Evolutionary conservation across 345 rosid species (phyloP).

Genomic region (Moricandia moricandioides): DNA sequence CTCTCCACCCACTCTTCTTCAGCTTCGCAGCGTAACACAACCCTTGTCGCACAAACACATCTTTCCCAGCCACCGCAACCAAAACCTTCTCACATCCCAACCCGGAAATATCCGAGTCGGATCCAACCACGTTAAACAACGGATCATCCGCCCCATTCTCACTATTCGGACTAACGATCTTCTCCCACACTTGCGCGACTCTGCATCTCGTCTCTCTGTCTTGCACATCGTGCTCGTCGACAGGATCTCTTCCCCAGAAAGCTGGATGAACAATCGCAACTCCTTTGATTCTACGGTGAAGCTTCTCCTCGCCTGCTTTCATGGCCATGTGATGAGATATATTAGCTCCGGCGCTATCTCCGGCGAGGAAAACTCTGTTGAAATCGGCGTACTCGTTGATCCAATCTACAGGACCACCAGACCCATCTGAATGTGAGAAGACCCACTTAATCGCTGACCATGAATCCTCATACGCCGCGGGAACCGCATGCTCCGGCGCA

Average conservation of each 20-base stretch:
- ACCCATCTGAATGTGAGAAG: slow-evolving; percentile 18
- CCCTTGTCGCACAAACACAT: slow-evolving; percentile 46
- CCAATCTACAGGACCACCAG: slow-evolving; percentile 48
- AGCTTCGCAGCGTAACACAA: slow-evolving; percentile 44
- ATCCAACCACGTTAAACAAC: slow-evolving; percentile 46
- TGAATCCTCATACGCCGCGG: slow-evolving; percentile 48
- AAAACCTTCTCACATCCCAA: slow-evolving; percentile 46
- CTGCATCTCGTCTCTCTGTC: slow-evolving; percentile 20
- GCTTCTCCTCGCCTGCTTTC: slow-evolving; percentile 37
- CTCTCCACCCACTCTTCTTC: slow-evolving; percentile 49
- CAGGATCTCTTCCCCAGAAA: slow-evolving; percentile 49
- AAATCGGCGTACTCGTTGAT: slow-evolving; percentile 42
- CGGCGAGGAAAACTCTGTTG: slow-evolving; percentile 39
- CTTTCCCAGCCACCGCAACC: slow-evolving; percentile 58
- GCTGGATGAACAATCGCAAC: slow-evolving; percentile 42
- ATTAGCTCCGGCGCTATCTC: slow-evolving; percentile 54
- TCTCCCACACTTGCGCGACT: slow-evolving; percentile 46
- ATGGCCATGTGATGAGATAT: slow-evolving; percentile 50
- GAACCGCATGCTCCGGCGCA: slow-evolving; percentile 50
- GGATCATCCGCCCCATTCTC: slow-evolving; percentile 44
- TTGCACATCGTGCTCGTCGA: slow-evolving; percentile 44
- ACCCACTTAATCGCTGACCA: slow-evolving; percentile 55
- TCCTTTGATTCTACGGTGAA: slow-evolving; percentile 34
- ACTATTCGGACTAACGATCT: slow-evolving; percentile 39
- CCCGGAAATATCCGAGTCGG: slow-evolving; percentile 43